Base-by-base conservation (phyloP, 2,329 filamentous ascomycete genomes). In the Sporothrix humicola region DNA sequence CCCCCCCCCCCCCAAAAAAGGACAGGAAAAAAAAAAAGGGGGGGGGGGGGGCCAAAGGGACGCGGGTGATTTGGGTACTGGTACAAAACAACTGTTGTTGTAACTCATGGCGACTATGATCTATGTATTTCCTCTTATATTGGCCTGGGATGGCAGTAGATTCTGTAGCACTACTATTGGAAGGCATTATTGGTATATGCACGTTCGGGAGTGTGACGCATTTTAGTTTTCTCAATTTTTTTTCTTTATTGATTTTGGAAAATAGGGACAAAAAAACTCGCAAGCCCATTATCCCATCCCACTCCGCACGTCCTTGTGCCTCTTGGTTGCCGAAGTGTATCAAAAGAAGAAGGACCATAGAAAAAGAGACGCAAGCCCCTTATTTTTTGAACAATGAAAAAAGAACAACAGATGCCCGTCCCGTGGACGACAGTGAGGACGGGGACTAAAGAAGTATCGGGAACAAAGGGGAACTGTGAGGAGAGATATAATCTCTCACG, bases 211-310 rank as follows among this genome's bases (percentile, higher is more conserved):
- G 20, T 61, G 31, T 68, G 44, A 26, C 9, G 46, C 31, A 23
- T 69, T 44, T 23, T 6, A 63, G 46, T 72, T 72, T 63, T 63
- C 59, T 65, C 48, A 63, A 44, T 56, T 72, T 72, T 72, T 71
- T 72, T 46, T 72, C 54, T 66, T 46, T 65, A 42, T 66, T 52
- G 46, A 66, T 44, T 72, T 66, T 65, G 46, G 59, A 58, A 65
- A 72, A 46, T 65, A 63, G 69, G 56, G 58, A 48, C 69, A 71
- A 72, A 71, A 71, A 71, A 72, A 66, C 66, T 72, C 69, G 44
- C 58, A 46, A 61, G 50, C 58, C 58, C 58, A 52, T 65, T 69
- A 69, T 69, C 48, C 65, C 65, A 63, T 63, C 69, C 69, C 58
- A 72, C 69, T 65, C 48, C 58, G 58, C 58, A 72, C 69, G 58